Evolutionary conservation across 495 filamentous ascomycete genomes (phyloP), one percentile per base, ranked within the genome.

Genomic region (Acidiella bohemica): DNA sequence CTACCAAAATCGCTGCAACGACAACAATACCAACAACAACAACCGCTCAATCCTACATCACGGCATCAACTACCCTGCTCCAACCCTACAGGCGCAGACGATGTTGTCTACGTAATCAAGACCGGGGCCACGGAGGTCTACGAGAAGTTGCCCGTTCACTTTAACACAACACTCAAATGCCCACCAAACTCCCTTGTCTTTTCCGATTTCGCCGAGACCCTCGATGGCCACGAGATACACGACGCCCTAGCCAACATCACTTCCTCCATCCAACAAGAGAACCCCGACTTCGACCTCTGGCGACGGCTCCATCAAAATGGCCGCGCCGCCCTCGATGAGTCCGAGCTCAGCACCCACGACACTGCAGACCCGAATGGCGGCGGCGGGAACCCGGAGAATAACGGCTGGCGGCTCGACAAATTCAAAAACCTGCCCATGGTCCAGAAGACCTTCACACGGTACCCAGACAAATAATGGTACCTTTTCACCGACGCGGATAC

Each of bases 341-440:
- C 23, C 3, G 44, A 47, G 33, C 39, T 47, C 21, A 30, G 14
- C 19, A 39, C 38, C 19, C n/a, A n/a, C n/a, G n/a, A n/a, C n/a
- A n/a, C n/a, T n/a, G n/a, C n/a, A n/a, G 20, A 42, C 7, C 13
- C 39, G 1, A 26, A 12, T 14, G 53, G 27, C 17, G 28, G 17
- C 22, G 39, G 38, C 22, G 44, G 44, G 18, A 47, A 47, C 10
- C 10, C 4, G 8, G 41, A 49, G 3, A 49, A 49, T 39, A 10
- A 25, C 13, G 78, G 72, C 16, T 83, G 77, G 76, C 66, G 63
- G 40, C 61, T 80, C 10, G 77, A 83, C 55, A 80, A 78, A 53
- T 81, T 71, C 64, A 83, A 81, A 54, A 79, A 79, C 51, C 58
- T 83, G 7, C 74, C 75, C 2, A 77, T 79, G 66, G 65, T 80